Base-by-base conservation (phyloP, 768 basidiomycete species). In the Mycena galericulata region DNA sequence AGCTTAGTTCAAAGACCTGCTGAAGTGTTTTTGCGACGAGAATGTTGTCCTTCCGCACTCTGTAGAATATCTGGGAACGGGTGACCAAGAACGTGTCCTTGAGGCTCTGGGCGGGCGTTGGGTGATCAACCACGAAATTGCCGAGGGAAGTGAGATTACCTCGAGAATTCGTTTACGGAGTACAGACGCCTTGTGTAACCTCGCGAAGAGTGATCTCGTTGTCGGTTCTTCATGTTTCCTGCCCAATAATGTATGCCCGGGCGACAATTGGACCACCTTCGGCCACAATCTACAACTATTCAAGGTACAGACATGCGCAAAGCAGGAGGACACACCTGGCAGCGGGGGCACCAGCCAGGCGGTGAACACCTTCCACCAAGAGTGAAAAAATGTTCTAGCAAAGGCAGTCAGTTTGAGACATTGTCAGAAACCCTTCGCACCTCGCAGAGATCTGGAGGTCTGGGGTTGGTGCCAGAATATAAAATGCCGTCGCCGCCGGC, bases 21-120 rank as follows among this genome's bases (percentile, higher is more conserved):
- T 50, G 47, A 26, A 62, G 60, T 15, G 26, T 27, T 18, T 29
- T 34, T 0, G 47, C 47, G 32, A 62, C 29, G 15, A 26, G 36
- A 14, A 51, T 34, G 60, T 62, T 62, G 60, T 62, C 60, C 49
- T 51, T 26, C 4, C 4, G 22, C 20, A 62, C 24, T n/a, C 9
- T 22, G 12, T 30, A 11, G 14, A 11, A 32, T n/a, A 58, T 58
- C 24, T 45, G 26, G 22, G 26, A 17, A 12, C 56, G 40, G 10
- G 56, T 43, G 15, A 18, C 32, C 5, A 30, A 26, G 3, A 8
- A 20, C 11, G 30, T 29, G 26, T 45, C n/a, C n/a, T n/a, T n/a
- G n/a, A n/a, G n/a, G n/a, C n/a, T n/a, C n/a, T 30, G 26, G 56
- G n/a, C 56, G 45, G 45, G 43, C 14, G n/a, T 41, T 58, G 34